Base-by-base conservation (phyloP, 768 basidiomycete species). In the Boletus patriciae region DNA sequence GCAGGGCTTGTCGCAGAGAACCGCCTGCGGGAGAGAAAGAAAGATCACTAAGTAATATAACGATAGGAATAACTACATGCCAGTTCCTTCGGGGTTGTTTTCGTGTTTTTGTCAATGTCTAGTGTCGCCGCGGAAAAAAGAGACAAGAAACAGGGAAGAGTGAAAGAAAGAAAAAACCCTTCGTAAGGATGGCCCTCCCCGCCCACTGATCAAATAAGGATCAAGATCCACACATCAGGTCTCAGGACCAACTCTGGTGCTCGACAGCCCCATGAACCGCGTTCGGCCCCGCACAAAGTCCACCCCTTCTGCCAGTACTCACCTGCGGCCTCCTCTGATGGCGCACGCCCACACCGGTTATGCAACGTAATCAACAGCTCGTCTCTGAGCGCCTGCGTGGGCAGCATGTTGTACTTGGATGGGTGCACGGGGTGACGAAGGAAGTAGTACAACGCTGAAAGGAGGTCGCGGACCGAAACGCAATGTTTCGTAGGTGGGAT, bases 241-340 rank as follows among this genome's bases (percentile, higher is more conserved):
- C n/a, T n/a, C n/a, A n/a, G 71, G 3, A 71, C 70, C 0, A 70
- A 60, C 46, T 66, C 66, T n/a, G 49, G 67, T 72, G 58, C 77
- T 73, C 10, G 76, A 71, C 36, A 83, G 55, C n/a, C 84, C 84
- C 57, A 74, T 77, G 66, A 85, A 79, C 62, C 68, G 74, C 4
- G 68, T 75, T n/a, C 66, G 70, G 19, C 69, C 75, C 46, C 73
- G 66, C 46, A 86, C 67, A 62, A 83, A 84, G 66, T 86, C 84
- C 0, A 85, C 0, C 81, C 82, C 62, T 79, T 79, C 13, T 60
- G 61, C 57, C 73, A 71, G 66, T 84, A 82, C 27, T 66, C 61
- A 33, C 71, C 74, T 25, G 69, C 70, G 2, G 53, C 66, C 33
- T 64, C 64, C 2, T 66, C 52, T 15, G 77, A 71, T 1, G 58